Conservation (phyloP, 2,329 filamentous ascomycete genomes). For the Pseudocercospora vitis region DNA sequence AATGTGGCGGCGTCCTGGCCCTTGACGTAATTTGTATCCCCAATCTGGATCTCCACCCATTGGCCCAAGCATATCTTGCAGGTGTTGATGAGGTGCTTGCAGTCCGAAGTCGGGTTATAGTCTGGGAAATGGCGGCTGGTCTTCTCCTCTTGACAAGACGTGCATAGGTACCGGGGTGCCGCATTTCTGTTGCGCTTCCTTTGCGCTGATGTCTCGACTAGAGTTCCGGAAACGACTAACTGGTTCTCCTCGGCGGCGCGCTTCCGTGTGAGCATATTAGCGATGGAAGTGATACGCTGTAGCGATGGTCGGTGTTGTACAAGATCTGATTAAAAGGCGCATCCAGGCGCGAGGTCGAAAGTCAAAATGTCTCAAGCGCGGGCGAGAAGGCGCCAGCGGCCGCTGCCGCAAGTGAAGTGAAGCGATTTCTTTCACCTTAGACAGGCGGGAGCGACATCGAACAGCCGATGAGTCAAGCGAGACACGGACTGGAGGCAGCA, state of each 20-base stretch:
- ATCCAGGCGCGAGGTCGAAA: too few relatives aligned
- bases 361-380: too few relatives aligned
- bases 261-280: neutral
- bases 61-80: constrained; percentile 40
- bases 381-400: neutral
- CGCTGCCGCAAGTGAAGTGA: too few relatives aligned
- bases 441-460: neutral
- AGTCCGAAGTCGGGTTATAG: constrained; percentile 38
- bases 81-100: constrained; percentile 40
- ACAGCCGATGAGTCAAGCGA: neutral
- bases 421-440: neutral
- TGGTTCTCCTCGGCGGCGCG: neutral
- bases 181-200: constrained; percentile 13
- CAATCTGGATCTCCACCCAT: constrained; percentile 40
- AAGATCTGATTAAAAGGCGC: too few relatives aligned
- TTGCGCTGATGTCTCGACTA: neutral
- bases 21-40: constrained; percentile 17
- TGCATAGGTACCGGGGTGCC: constrained; percentile 23
- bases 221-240: neutral
- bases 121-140: constrained; percentile 33
- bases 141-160: constrained; percentile 25
- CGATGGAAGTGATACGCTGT: neutral
- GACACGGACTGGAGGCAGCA: neutral
- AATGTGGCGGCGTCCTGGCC: constrained; percentile 39
- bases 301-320: too few relatives aligned